Conservation (phyloP, 148 eudicot species). For the Spergularia marina region DNA sequence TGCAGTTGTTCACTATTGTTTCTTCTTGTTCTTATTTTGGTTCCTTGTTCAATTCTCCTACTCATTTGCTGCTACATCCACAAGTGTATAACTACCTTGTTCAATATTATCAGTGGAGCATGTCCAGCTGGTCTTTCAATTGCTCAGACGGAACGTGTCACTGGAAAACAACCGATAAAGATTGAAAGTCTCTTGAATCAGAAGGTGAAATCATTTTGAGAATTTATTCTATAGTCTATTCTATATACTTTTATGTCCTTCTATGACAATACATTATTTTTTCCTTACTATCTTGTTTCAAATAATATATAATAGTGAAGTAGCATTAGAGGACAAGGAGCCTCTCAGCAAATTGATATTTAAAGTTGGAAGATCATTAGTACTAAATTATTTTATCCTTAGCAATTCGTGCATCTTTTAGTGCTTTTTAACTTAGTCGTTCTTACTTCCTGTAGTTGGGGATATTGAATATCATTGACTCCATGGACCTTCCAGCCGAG, state of each 20-base stretch:
- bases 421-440: background rate
- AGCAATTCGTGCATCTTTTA: background rate
- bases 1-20: background rate
- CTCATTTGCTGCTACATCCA: constrained; percentile 14
- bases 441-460: constrained; percentile 53
- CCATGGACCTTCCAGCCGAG: constrained; percentile 71
- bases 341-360: background rate
- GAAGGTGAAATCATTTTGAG: constrained; percentile 50
- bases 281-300: background rate
- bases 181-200: constrained; percentile 48
- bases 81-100: background rate
- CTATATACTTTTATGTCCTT: constrained; percentile 5
- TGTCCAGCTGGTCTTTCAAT: constrained; percentile 81
- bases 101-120: constrained; percentile 51
- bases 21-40: background rate
- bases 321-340: constrained; percentile 3
- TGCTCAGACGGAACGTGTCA: constrained; percentile 66
- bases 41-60: background rate
- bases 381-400: background rate
- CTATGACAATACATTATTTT: background rate
- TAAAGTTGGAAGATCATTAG: background rate
- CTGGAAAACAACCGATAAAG: constrained; percentile 59
- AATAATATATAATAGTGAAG: background rate
- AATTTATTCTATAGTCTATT: background rate
- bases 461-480: constrained; percentile 68